Conservation (phyloP, 192 early-diverging fungal species). For the Umbelopsis sp. region DNA sequence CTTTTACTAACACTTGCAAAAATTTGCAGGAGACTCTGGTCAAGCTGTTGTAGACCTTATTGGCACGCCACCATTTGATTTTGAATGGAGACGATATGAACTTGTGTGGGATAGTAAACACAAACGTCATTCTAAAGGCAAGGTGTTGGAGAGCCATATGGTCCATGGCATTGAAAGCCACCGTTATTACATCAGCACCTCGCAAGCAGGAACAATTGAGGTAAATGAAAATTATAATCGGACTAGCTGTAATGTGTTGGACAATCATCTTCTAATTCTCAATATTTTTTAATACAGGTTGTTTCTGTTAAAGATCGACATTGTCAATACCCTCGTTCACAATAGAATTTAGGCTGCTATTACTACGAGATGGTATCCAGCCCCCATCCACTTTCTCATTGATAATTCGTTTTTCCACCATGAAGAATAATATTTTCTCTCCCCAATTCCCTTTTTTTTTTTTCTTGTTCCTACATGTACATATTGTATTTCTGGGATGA, state of each 20-base stretch:
- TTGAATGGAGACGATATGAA: conserved; percentile 45
- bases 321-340: conserved; percentile 36
- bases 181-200: conserved; percentile 38
- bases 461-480: neutral
- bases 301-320: conserved; percentile 35
- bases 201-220: conserved; percentile 45
- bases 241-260: no score
- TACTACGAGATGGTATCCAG: no score
- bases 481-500: neutral
- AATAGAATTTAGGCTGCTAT: conserved; percentile 1
- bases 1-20: neutral
- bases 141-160: conserved; percentile 38
- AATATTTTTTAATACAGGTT: conserved; percentile 15
- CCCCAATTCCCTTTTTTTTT: no score
- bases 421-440: no score
- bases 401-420: neutral
- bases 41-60: conserved; percentile 46
- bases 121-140: conserved; percentile 36
- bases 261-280: neutral
- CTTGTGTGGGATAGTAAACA: conserved; percentile 33
- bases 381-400: neutral
- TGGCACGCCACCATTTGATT: conserved; percentile 49
- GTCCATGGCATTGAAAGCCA: conserved; percentile 36
- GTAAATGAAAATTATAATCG: conserved; percentile 10
- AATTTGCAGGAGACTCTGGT: conserved; percentile 38